Conservation (phyloP, 2,329 filamentous ascomycete species). For the Dothiorella sarmentorum region DNA sequence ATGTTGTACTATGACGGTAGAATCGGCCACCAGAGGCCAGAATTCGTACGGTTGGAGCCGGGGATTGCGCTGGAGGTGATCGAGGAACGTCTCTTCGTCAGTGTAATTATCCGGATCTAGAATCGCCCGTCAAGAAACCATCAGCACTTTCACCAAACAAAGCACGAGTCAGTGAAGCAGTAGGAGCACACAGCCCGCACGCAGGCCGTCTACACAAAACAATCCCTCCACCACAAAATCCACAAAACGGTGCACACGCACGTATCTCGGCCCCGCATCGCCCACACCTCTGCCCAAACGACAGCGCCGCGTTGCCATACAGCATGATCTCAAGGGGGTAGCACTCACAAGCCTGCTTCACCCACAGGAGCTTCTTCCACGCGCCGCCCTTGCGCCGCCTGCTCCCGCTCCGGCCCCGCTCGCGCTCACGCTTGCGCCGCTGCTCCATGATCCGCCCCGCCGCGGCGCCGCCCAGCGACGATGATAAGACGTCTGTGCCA, state of each 20-base stretch:
- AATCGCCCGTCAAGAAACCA: not conserved
- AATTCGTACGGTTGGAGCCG: constrained; percentile 94
- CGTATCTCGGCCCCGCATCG: not conserved
- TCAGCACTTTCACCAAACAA: not conserved
- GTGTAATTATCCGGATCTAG: constrained; percentile 99
- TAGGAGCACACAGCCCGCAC: no score
- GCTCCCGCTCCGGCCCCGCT: constrained; percentile 59
- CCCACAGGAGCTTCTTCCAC: constrained; percentile 97
- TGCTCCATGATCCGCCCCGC: constrained; percentile 26
- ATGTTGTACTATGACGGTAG: constrained; percentile 94
- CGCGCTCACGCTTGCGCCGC: constrained; percentile 48
- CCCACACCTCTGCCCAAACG: not conserved
- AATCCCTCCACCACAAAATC: no score
- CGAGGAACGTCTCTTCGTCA: constrained; percentile 92
- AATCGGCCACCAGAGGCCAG: constrained; percentile 92
- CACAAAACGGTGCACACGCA: not conserved
- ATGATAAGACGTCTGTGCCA: not conserved
- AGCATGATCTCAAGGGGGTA: no score
- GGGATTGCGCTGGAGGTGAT: constrained; percentile 91
- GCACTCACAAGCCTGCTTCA: constrained; percentile 82
- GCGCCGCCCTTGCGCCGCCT: constrained; percentile 62
- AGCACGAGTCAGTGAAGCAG: no score
- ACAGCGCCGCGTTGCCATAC: not conserved
- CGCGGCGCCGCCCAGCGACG: constrained; percentile 26
- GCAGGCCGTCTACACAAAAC: no score